Percentiles rank a stretch among this genome's conserved stretches.
These are phyloP conservation scores for Nannochloropsis gaditana DNA, from an alignment of 108 stramenopile genomes.

Conservation along the genomic window DNA sequence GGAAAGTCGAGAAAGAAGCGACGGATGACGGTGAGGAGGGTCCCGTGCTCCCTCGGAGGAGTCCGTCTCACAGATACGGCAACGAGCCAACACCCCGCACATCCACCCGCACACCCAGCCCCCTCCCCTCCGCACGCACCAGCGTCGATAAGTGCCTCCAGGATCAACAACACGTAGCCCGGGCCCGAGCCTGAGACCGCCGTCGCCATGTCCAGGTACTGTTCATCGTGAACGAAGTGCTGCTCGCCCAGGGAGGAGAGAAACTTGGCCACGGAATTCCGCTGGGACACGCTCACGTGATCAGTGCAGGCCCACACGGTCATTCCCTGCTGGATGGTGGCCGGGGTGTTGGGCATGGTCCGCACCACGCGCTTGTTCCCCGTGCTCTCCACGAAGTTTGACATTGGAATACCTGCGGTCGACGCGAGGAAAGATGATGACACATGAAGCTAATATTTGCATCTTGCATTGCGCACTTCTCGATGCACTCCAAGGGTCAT, in stretches of 20 bases:
- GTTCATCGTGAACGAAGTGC: conserved; percentile 74
- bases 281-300: conserved; percentile 70
- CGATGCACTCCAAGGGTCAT: too few species aligned
- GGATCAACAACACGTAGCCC: conserved; percentile 81
- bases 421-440: too few species aligned
- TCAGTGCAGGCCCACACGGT: conserved; percentile 46
- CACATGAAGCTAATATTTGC: too few species aligned
- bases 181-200: conserved; percentile 77
- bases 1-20: neutral
- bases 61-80: too few species aligned
- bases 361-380: conserved; percentile 59
- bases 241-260: conserved; percentile 32
- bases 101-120: neutral
- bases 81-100: too few species aligned
- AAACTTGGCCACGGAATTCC: conserved; percentile 14
- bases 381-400: neutral
- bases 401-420: neutral
- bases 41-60: too few species aligned
- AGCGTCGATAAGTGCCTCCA: conserved; percentile 87
- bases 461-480: too few species aligned
- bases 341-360: conserved; percentile 90
- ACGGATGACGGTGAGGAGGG: neutral
- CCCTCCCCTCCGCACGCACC: conserved; percentile 61
- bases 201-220: conserved; percentile 82
- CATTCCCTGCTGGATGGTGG: conserved; percentile 53